Evolutionary conservation across 2,329 filamentous ascomycete genomes (phyloP), one percentile per base, ranked within the genome.

Genomic region (Thermoascus crustaceus): DNA sequence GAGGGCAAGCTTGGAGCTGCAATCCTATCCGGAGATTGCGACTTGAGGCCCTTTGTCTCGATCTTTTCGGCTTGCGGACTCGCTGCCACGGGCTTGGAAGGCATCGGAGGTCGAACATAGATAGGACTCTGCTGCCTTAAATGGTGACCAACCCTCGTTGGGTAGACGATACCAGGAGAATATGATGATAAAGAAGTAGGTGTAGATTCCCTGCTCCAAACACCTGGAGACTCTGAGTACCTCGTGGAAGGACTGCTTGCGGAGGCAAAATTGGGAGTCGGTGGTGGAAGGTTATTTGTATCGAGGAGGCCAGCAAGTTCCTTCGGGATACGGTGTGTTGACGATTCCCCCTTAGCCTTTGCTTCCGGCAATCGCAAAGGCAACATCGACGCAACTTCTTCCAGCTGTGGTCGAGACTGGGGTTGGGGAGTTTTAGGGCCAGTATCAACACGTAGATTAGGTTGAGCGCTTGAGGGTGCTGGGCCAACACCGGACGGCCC

Each of bases 131-230:
- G 45, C 39, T 62, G 59, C 45, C 56, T 58, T 23, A 58, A 40
- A 16, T 53, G 51, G 24, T 58, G 50, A 18, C 53, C 49, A 34
- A 55, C 37, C 34, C 66, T 66, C 3, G 53, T 49, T n/a, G 64
- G 54, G 11, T 63, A 56, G 23, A 61, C 50, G 35, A 68, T 57
- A 5, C 65, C 64, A 4, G 68, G 67, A 4, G 68, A 71, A 38
- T 66, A 64, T 8, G 68, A 71, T 7, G 66, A 70, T 38, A 69
- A 48, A 3, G 68, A 68, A 9, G 66, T 69, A 2, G 68, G 68
- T 4, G 68, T 71, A 4, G 67, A 70, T 4, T 56, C 63, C 35
- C 65, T 56, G 45, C 64, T 65, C 62, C 62, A 68, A 37, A 63
- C 55, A 5, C 64, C 63, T 0, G 65, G 64, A 7, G 65, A 68